A percentile compares a stretch with the other conserved stretches of the same genome.
These are phyloP conservation scores for Orbilia javanica DNA, from an alignment of 2,329 filamentous ascomycete genomes.

Conservation along the genomic window DNA sequence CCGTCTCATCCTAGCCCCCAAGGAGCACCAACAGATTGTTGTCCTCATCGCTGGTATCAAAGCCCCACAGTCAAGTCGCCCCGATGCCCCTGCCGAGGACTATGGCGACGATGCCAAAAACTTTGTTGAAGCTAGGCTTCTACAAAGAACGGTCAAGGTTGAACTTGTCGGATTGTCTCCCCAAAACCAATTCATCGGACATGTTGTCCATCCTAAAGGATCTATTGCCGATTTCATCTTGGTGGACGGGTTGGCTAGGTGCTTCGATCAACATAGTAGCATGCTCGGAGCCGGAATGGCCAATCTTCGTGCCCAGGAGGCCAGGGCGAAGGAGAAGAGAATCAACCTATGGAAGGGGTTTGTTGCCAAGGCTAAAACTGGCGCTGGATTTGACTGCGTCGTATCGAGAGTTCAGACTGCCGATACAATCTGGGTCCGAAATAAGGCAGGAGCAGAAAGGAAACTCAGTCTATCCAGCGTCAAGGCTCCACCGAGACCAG, in stretches of 20 bases:
- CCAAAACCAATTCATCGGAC: conserved; percentile 90
- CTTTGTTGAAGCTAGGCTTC: conserved; percentile 86
- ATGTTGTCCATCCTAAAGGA: conserved; percentile 86
- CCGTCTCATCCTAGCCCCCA: conserved; percentile 81
- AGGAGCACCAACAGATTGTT: conserved; percentile 89
- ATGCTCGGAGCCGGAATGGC: conserved; percentile 91
- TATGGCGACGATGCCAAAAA: conserved; percentile 88
- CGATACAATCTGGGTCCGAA: conserved; percentile 87
- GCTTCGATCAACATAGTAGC: conserved; percentile 95
- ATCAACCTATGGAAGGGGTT: conserved; percentile 85
- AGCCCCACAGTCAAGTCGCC: conserved; percentile 87
- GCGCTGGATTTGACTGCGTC: conserved; percentile 78
- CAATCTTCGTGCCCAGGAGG: conserved; percentile 85
- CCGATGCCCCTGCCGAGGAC: conserved; percentile 84
- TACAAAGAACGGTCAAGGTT: conserved; percentile 87
- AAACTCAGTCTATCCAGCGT: conserved; percentile 92
- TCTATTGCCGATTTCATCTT: conserved; percentile 94
- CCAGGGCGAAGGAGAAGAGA: conserved; percentile 80
- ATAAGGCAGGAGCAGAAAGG: conserved; percentile 87
- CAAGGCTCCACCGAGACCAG: conserved; percentile 80
- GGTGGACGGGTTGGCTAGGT: conserved; percentile 87
- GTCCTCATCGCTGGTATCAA: conserved; percentile 89
- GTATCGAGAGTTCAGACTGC: conserved; percentile 88
- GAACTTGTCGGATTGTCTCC: conserved; percentile 87
- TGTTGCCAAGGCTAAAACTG: conserved; percentile 75